A percentile compares a stretch with the other conserved stretches of the same genome.
Conservation (phyloP, 805 yeast genomes). For the Grigorovia transvaalensis region DNA sequence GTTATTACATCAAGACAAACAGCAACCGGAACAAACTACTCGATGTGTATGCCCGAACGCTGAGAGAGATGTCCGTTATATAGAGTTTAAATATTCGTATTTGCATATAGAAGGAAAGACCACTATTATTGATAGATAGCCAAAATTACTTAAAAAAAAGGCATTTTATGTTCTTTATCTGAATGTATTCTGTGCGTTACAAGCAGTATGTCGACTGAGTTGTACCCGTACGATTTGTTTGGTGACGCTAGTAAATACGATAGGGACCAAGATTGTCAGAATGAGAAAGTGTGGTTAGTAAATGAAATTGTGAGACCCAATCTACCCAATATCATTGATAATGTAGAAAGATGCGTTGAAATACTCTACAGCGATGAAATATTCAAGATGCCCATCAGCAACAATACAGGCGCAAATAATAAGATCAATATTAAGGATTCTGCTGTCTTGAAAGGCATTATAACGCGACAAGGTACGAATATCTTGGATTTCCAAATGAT, state of each 20-base stretch:
- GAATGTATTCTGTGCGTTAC: too few relatives aligned
- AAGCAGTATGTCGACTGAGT: slow-evolving; percentile 25
- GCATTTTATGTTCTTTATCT: too few relatives aligned
- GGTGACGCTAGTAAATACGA: slow-evolving; percentile 11
- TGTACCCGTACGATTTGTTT: slow-evolving; percentile 24
- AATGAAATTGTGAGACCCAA: slow-evolving; percentile 38
- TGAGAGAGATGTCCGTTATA: slow-evolving; percentile 1
- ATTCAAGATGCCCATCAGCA: slow-evolving; percentile 44
- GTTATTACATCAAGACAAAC: slow-evolving; percentile 31
- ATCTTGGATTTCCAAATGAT: slow-evolving; percentile 38
- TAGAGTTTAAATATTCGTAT: background rate
- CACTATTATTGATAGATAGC: background rate
- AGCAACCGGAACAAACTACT: slow-evolving; percentile 19
- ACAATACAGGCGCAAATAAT: slow-evolving; percentile 1
- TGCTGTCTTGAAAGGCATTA: slow-evolving; percentile 43
- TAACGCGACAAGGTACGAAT: slow-evolving; percentile 45
- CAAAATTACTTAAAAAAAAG: background rate
- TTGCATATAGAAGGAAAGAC: background rate
- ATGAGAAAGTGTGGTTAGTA: slow-evolving; percentile 38
- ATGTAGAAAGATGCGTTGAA: slow-evolving; percentile 33
- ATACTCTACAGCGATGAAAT: slow-evolving; percentile 31
- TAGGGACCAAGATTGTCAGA: slow-evolving; percentile 4
- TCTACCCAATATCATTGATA: slow-evolving; percentile 37
- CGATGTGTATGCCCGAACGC: slow-evolving; percentile 18
- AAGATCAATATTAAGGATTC: background rate